Percentiles rank a stretch among this genome's conserved stretches.
Conservation (phyloP, 1,284 basidiomycete species). For the Cutaneotrichosporon mucoides region DNA sequence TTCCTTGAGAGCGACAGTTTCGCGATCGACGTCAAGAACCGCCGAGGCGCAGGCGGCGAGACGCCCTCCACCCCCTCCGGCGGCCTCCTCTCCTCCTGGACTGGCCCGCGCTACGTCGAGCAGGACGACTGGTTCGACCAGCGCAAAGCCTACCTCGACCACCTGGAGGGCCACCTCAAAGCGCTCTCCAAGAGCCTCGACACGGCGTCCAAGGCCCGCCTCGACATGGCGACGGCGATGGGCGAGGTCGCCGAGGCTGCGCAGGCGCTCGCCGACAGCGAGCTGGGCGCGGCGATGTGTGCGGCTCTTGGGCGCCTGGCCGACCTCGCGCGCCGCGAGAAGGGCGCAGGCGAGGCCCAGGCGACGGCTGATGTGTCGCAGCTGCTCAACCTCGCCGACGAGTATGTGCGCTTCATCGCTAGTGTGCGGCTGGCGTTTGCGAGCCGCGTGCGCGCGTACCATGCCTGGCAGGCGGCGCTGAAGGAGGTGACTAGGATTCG, state of each 20-base stretch:
- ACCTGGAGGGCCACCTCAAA: conserved; percentile 82
- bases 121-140: conserved; percentile 97
- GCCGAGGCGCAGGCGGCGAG: conserved; percentile 14
- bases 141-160: conserved; percentile 79
- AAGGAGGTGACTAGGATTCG: conserved; percentile 68
- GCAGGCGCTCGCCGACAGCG: conserved; percentile 64
- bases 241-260: conserved; percentile 70
- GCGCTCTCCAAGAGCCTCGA: conserved; percentile 82
- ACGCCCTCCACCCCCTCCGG: conserved; percentile 7
- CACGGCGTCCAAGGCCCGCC: conserved; percentile 70
- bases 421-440: conserved; percentile 72
- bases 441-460: conserved; percentile 76
- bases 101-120: conserved; percentile 84
- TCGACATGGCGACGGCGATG: conserved; percentile 63
- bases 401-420: conserved; percentile 85
- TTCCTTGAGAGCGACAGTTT: conserved; percentile 88
- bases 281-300: conserved; percentile 68
- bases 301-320: conserved; percentile 64
- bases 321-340: conserved; percentile 66
- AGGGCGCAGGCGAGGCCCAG: conserved; percentile 66
- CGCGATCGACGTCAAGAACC: conserved; percentile 63
- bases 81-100: conserved; percentile 70
- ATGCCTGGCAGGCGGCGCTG: conserved; percentile 73
- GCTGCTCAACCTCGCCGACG: conserved; percentile 73
- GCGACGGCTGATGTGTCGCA: conserved; percentile 72